These are phyloP conservation scores for Penicillium robsamsonii DNA, from an alignment of 495 filamentous ascomycete species.

Conservation along the genomic window DNA sequence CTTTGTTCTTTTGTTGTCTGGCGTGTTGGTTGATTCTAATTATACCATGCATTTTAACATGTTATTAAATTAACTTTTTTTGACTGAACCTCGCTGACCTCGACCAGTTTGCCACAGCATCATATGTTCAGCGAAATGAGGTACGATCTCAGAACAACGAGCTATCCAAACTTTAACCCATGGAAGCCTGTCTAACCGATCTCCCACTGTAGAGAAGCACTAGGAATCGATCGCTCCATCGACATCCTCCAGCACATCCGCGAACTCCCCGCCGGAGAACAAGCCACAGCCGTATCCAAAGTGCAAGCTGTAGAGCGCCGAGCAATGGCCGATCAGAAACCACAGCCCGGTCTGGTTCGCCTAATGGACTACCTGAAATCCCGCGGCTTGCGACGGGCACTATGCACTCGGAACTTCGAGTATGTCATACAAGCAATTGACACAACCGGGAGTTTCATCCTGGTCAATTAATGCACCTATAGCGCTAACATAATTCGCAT, in stretches of 20 bases:
- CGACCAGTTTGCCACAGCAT: conserved; percentile 74
- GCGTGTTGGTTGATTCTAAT: neutral
- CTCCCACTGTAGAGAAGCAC: conserved; percentile 43
- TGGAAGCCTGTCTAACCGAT: neutral
- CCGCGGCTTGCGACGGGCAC: conserved; percentile 65
- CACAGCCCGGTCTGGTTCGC: conserved; percentile 70
- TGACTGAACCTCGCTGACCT: conserved; percentile 6
- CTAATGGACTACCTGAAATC: conserved; percentile 80
- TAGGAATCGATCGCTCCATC: conserved; percentile 62
- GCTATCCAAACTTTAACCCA: neutral
- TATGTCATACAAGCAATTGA: conserved; percentile 26
- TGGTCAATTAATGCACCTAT: neutral
- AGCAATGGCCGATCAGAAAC: conserved; percentile 74
- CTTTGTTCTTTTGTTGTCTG: neutral
- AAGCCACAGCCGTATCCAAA: conserved; percentile 61
- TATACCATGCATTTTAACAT: neutral
- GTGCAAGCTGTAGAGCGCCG: conserved; percentile 76
- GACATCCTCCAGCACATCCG: conserved; percentile 92
- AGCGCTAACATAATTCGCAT: conserved; percentile 1
- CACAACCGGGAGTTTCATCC: neutral
- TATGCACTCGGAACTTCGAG: conserved; percentile 96
- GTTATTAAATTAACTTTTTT: neutral
- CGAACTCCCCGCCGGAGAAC: conserved; percentile 60
- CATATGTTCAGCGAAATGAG: conserved; percentile 95
- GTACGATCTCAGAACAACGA: conserved; percentile 33